These are phyloP conservation scores for Aspergillus puulaauensis DNA, from an alignment of 2,329 filamentous ascomycete genomes.

Conservation along the genomic window DNA sequence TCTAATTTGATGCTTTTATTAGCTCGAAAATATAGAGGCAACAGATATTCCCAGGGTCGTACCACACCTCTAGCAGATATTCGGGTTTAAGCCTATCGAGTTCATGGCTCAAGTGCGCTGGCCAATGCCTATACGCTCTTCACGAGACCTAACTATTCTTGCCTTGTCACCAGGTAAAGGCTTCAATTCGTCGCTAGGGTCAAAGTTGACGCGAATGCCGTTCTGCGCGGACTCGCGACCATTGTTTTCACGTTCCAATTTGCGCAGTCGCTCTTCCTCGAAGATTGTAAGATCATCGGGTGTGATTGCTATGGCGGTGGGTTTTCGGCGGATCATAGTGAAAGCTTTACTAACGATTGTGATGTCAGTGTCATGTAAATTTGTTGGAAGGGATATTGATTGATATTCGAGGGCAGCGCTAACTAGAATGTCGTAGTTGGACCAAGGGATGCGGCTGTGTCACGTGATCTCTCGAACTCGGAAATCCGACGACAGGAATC, in stretches of 20 bases:
- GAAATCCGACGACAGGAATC: background rate
- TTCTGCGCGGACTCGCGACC: conserved; percentile 21
- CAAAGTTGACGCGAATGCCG: conserved; percentile 29
- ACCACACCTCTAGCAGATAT: background rate
- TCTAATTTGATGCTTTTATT: background rate
- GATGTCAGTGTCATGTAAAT: background rate
- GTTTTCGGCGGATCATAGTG: conserved; percentile 51
- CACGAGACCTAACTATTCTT: conserved; percentile 46
- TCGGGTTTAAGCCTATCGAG: background rate
- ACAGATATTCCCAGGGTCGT: background rate
- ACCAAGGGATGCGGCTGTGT: background rate
- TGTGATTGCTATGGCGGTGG: conserved; percentile 51
- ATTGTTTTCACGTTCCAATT: conserved; percentile 28
- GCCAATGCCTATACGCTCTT: conserved; percentile 46
- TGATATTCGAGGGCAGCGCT: background rate
- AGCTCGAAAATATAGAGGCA: background rate
- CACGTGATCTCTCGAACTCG: conserved; percentile 7
- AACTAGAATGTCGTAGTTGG: too few species aligned
- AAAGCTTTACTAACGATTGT: conserved; percentile 1
- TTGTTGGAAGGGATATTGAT: background rate
- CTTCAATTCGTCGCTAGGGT: conserved; percentile 52
- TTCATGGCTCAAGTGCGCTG: conserved; percentile 13
- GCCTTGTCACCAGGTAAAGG: conserved; percentile 51
- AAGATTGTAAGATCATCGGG: conserved; percentile 49
- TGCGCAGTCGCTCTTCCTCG: conserved; percentile 42